Conservation (phyloP, 208 protist genomes). For the Wallacemonas sp. region DNA sequence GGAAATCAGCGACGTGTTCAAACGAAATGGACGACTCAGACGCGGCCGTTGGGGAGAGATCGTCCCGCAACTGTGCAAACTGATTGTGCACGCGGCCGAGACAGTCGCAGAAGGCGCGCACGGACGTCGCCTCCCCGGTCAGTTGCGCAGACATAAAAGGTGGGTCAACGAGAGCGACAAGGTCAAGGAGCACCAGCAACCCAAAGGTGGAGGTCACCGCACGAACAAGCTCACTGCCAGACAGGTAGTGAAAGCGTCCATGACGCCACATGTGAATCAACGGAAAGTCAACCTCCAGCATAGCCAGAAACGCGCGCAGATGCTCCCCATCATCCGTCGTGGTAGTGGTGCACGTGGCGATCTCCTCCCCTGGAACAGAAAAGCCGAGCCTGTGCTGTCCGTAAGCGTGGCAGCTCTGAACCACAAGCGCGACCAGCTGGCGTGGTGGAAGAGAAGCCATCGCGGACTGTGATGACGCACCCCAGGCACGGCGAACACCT, state of each 20-base stretch:
- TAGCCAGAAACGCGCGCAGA: not conserved
- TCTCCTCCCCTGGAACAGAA: too few relatives aligned
- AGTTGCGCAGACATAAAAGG: not conserved
- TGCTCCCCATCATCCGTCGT: not conserved
- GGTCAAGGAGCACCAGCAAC: not conserved
- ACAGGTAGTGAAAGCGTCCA: not conserved
- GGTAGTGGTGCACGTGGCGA: too few relatives aligned
- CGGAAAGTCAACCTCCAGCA: not conserved
- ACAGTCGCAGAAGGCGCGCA: not conserved
- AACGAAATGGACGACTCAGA: too few relatives aligned
- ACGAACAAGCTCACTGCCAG: not conserved
- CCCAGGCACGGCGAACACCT: not conserved
- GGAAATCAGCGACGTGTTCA: too few relatives aligned
- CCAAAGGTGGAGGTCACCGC: not conserved
- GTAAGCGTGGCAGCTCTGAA: not conserved
- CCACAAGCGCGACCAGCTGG: not conserved
- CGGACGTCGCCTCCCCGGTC: not conserved
- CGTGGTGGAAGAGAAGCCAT: not conserved
- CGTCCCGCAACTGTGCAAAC: not conserved
- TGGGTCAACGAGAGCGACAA: constrained; percentile 1
- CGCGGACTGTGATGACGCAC: not conserved
- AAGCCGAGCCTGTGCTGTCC: too few relatives aligned
- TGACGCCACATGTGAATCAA: not conserved
- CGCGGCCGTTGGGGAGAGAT: not conserved
- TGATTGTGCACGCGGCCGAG: not conserved